phyloP scores from a whole-genome alignment of 805 yeast species.

The Priceomyces carsonii region DNA sequence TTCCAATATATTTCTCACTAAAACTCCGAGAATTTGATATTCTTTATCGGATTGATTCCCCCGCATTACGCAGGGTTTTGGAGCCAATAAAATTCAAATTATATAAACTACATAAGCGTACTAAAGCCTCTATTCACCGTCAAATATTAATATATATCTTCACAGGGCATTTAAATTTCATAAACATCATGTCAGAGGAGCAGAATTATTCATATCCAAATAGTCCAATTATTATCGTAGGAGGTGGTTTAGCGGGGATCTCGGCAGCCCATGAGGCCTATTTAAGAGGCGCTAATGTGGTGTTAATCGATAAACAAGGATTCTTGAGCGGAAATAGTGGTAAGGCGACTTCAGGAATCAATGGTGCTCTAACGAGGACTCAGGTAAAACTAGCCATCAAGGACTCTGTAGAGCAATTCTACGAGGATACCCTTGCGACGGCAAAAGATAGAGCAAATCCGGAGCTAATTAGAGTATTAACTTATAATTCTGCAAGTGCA shows the following conservation, averaged over 20 bases:
- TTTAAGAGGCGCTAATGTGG: slow-evolving; percentile 53
- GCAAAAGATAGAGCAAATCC: slow-evolving; percentile 63
- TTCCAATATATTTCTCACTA: slow-evolving; percentile 91
- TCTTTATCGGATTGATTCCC: not conserved
- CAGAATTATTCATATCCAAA: slow-evolving; percentile 19
- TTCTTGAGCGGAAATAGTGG: slow-evolving; percentile 66
- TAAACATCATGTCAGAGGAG: slow-evolving; percentile 4
- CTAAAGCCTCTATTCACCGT: no score
- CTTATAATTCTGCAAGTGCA: slow-evolving; percentile 64
- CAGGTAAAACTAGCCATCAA: slow-evolving; percentile 50
- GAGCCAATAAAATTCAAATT: no score
- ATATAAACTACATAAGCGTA: no score
- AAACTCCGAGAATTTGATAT: not conserved
- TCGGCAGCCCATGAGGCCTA: slow-evolving; percentile 61
- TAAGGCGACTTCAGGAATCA: slow-evolving; percentile 68
- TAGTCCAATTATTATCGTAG: slow-evolving; percentile 54
- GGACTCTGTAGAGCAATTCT: slow-evolving; percentile 62
- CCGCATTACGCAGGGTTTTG: slow-evolving; percentile 4
- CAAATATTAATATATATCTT: no score
- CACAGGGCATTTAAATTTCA: no score
- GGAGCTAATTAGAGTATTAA: slow-evolving; percentile 56
- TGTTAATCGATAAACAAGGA: slow-evolving; percentile 58
- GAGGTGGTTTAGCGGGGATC: slow-evolving; percentile 67
- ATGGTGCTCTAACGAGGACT: slow-evolving; percentile 69
- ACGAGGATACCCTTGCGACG: slow-evolving; percentile 65